These are phyloP conservation scores for Nitzschia putrida DNA, from an alignment of 108 stramenopile genomes.

Conservation along the genomic window DNA sequence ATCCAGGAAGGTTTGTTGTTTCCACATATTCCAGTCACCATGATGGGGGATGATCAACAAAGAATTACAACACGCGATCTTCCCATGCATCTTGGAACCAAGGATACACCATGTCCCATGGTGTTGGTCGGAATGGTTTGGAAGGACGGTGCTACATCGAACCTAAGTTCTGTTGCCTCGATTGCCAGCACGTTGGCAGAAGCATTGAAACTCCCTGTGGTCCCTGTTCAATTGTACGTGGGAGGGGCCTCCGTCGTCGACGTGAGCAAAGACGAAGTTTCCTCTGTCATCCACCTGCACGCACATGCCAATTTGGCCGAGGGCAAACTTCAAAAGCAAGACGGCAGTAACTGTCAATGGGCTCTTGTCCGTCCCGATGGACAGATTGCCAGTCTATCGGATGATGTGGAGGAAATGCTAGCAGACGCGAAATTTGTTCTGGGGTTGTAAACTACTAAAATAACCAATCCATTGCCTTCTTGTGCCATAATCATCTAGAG, in stretches of 20 bases:
- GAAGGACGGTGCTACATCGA: too few species aligned
- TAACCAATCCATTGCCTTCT: not conserved
- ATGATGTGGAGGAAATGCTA: not conserved
- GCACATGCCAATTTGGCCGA: too few species aligned
- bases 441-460: not conserved
- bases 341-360: not conserved
- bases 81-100: conserved; percentile 24
- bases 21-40: conserved; percentile 55
- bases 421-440: not conserved
- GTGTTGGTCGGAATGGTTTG: too few species aligned
- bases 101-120: conserved; percentile 12
- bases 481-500: not conserved
- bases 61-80: conserved; percentile 37
- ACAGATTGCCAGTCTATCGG: conserved; percentile 42
- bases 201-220: too few species aligned
- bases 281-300: too few species aligned
- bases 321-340: too few species aligned
- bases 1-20: conserved; percentile 48
- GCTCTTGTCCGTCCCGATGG: conserved; percentile 67
- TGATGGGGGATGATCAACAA: not conserved
- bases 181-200: too few species aligned
- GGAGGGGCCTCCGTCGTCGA: too few species aligned
- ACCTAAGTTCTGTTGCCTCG: too few species aligned
- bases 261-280: too few species aligned
- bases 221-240: too few species aligned